Evolutionary conservation across 2,329 filamentous ascomycete species (phyloP), one percentile per base, ranked within the genome.

Genomic region (Magnaporthiopsis incrustans): DNA sequence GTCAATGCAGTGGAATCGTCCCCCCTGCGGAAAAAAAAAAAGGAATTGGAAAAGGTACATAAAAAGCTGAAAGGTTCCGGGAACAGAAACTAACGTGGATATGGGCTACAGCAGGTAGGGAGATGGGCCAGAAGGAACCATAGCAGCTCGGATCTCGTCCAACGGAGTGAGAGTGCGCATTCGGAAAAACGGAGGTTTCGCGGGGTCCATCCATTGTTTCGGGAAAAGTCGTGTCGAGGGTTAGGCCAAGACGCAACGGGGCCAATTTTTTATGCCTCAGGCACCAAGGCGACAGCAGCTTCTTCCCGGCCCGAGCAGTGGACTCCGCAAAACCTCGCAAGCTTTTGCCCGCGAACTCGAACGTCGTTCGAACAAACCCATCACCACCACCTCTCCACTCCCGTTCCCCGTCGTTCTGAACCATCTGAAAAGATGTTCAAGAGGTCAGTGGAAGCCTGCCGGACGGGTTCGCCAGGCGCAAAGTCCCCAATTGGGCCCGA

Each of bases 351-450:
- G 60, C 57, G 38, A 44, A 57, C 57, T 63, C 33, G 56, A 66
- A 67, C 65, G 64, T 65, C 68, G 64, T 76, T 76, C 77, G 75
- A 72, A 74, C 76, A 76, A 75, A 77, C 77, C 74, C 79, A 81
- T 80, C 75, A 74, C 74, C 72, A 73, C 72, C 78, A 78, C 72
- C 78, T 81, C 81, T 83, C 81, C 82, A 81, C 82, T 79, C 80
- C 75, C 78, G 81, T 84, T 77, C 78, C 77, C 77, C 79, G 83
- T 81, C 81, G 83, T 84, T 85, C 83, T 85, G 81, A 80, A 80
- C 83, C 83, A 86, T 87, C 85, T 82, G 79, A 79, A 83, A 90
- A 84, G 86, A 91, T 91, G 89, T 89, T 90, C 82, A 90, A 90
- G 88, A 90, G 88, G 89, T 91, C 80, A 80, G 87, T 85, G 73